Percentiles rank a stretch among this genome's conserved stretches.
phyloP scores from a whole-genome alignment of 352 stramenopile species.

The Phytophthora constricta region DNA sequence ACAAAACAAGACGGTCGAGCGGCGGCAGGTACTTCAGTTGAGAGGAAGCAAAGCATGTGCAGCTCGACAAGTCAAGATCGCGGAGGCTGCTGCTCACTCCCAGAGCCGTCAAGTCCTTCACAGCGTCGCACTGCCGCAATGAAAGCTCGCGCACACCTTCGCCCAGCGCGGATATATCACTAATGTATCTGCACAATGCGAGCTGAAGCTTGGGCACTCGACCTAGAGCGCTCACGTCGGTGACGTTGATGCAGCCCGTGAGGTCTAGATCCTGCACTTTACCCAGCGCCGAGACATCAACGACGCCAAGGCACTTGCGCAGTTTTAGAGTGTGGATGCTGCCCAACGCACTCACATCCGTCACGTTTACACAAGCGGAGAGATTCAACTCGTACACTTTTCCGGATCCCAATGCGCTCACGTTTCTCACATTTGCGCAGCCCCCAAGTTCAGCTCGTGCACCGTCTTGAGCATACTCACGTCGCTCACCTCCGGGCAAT shows the following conservation, averaged over 20 bases:
- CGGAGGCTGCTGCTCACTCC: slow-evolving; percentile 32
- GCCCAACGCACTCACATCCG: slow-evolving; percentile 55
- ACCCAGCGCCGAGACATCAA: slow-evolving; percentile 47
- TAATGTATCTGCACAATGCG: slow-evolving; percentile 55
- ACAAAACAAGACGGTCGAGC: slow-evolving; percentile 58
- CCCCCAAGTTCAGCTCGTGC: slow-evolving; percentile 67
- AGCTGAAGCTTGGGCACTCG: slow-evolving; percentile 61
- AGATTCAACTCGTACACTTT: slow-evolving; percentile 56
- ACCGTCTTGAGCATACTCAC: slow-evolving; percentile 54
- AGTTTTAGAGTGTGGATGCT: slow-evolving; percentile 57
- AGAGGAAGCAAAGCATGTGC: slow-evolving; percentile 43
- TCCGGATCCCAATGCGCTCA: slow-evolving; percentile 41
- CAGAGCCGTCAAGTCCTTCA: slow-evolving; percentile 57
- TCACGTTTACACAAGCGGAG: slow-evolving; percentile 66
- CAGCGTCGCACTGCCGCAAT: slow-evolving; percentile 55
- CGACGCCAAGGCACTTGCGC: slow-evolving; percentile 50
- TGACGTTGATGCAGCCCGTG: slow-evolving; percentile 61
- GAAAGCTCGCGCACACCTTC: slow-evolving; percentile 46
- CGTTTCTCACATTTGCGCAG: slow-evolving; percentile 52
- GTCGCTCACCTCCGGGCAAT: slow-evolving; percentile 59
- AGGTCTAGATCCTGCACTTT: slow-evolving; percentile 61
- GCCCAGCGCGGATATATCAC: slow-evolving; percentile 53
- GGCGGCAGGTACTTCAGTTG: slow-evolving; percentile 45
- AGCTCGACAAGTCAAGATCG: slow-evolving; percentile 68
- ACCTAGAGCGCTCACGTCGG: slow-evolving; percentile 54